Percentiles rank a stretch among this genome's conserved stretches.
Evolutionary conservation across 495 filamentous ascomycete genomes (phyloP).

Genomic region (Talaromyces borbonicus): DNA sequence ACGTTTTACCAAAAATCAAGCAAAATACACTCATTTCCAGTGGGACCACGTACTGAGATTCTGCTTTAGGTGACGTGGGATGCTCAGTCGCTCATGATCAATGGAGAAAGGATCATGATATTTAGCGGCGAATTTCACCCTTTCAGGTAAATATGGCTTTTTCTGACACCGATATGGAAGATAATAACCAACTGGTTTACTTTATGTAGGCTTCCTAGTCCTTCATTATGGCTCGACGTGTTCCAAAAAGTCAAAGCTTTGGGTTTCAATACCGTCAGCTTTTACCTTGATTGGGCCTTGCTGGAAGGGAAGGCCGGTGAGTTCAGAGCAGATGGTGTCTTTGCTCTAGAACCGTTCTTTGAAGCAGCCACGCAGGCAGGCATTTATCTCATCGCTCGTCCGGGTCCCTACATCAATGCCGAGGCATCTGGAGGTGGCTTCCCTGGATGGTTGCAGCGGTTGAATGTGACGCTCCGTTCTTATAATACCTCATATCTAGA

Average conservation of each 20-base stretch:
- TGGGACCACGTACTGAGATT: background rate
- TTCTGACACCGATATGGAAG: background rate
- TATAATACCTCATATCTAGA: conserved; percentile 46
- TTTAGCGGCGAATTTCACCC: conserved; percentile 69
- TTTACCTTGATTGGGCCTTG: conserved; percentile 68
- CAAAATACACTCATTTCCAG: background rate
- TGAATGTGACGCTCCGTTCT: conserved; percentile 54
- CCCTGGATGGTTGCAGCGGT: conserved; percentile 55
- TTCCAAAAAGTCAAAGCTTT: conserved; percentile 72
- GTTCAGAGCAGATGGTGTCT: conserved; percentile 58
- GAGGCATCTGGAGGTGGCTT: conserved; percentile 54
- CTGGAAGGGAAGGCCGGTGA: conserved; percentile 60
- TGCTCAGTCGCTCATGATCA: conserved; percentile 60
- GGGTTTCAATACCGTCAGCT: conserved; percentile 62
- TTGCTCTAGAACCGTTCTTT: conserved; percentile 60
- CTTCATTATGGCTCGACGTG: conserved; percentile 60
- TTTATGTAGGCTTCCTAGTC: conserved; percentile 52
- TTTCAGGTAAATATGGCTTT: conserved; percentile 33
- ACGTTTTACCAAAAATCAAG: conserved; percentile 7
- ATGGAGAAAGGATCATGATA: conserved; percentile 60
- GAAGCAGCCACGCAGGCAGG: conserved; percentile 56
- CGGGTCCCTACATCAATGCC: conserved; percentile 60
- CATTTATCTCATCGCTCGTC: conserved; percentile 64
- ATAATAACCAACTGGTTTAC: background rate
- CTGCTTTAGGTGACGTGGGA: conserved; percentile 56